Evolutionary conservation across 2,329 filamentous ascomycete species (phyloP).

Genomic region (Blastomyces percursus): DNA sequence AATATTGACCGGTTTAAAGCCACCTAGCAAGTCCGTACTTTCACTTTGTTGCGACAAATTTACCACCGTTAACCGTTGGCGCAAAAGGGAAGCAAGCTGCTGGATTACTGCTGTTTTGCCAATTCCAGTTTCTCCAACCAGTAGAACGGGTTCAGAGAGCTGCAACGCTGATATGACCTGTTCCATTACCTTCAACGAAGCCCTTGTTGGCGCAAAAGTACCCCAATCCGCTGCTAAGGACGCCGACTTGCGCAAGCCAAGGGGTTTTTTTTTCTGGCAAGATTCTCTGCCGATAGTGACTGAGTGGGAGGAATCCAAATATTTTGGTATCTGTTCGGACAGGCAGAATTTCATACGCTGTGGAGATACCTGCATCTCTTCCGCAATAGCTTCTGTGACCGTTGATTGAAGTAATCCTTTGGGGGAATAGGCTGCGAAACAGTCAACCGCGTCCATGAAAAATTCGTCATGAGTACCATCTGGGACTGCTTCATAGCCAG

Average conservation of each 20-base stretch:
- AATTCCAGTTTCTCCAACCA: conserved; percentile 98
- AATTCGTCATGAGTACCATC: conserved; percentile 68
- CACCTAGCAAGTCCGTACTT: conserved; percentile 86
- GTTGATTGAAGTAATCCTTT: conserved; percentile 49
- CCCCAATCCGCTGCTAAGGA: conserved; percentile 28
- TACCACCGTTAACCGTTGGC: conserved; percentile 79
- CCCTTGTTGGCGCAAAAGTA: conserved; percentile 75
- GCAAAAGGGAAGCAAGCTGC: conserved; percentile 72
- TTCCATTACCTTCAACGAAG: conserved; percentile 75
- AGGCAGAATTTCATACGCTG: conserved; percentile 72
- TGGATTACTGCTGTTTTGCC: conserved; percentile 97
- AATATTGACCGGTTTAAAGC: conserved; percentile 91
- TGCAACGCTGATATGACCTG: conserved; percentile 75
- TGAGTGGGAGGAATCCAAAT: conserved; percentile 50
- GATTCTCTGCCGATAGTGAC: conserved; percentile 57
- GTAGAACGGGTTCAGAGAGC: conserved; percentile 74
- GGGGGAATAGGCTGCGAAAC: conserved; percentile 73
- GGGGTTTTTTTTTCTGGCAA: conserved; percentile 47
- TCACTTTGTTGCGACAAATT: conserved; percentile 98
- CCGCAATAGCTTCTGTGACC: conserved; percentile 55
- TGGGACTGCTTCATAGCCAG: conserved; percentile 58
- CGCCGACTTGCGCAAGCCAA: conserved; percentile 35
- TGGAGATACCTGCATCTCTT: conserved; percentile 76
- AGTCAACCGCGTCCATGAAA: conserved; percentile 87
- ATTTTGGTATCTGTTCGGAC: conserved; percentile 56